Evolutionary conservation across 2,329 filamentous ascomycete genomes (phyloP), one percentile per base, ranked within the genome.

Genomic region (Chalaropsis thielavioides): DNA sequence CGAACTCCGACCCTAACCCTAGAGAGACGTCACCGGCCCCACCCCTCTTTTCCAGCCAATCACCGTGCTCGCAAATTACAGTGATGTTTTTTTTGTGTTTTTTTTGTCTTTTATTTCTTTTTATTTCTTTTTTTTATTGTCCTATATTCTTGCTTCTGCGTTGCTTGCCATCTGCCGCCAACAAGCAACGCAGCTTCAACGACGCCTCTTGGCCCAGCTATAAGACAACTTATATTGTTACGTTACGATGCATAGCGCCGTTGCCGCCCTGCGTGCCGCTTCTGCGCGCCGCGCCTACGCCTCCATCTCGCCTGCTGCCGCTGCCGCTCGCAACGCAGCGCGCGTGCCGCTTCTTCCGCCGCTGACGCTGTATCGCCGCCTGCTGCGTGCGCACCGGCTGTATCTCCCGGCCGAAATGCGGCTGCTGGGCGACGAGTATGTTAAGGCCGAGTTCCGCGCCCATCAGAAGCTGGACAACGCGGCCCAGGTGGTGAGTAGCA

Each of bases 401-500:
- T 82, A 87, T 70, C 78, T 99, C 10, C 85, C 86, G 0, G 70
- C 76, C 1, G 87, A 96, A 64, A 83, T 85, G 85, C 85, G 94
- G 43, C 66, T 95, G 3, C 77, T 99, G 7, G 94, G 94, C 3
- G 94, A 99, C 72, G 84, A 91, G 74, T 99, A 97, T 75, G 80
- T 97, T 74, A 96, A 95, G 77, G 83, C 85, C 58, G 94, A 99
- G 77, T 99, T 97, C 70, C 82, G 90, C 67, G 87, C 88, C 0
- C 94, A 97, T 72, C 82, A 82, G 67, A 81, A 84, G 41, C 83
- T 95, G 61, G 92, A 97, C 67, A 97, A 97, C 71, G 92, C 94
- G 0, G 83, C 90, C 31, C 92, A 97, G 73, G 84, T 99, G 75
- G 91, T 95, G 79, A 68, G 84, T 74, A 41, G 7, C 31, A 31